Evolutionary conservation across 148 eudicot species (phyloP).

Genomic region (Polygonum aviculare): DNA sequence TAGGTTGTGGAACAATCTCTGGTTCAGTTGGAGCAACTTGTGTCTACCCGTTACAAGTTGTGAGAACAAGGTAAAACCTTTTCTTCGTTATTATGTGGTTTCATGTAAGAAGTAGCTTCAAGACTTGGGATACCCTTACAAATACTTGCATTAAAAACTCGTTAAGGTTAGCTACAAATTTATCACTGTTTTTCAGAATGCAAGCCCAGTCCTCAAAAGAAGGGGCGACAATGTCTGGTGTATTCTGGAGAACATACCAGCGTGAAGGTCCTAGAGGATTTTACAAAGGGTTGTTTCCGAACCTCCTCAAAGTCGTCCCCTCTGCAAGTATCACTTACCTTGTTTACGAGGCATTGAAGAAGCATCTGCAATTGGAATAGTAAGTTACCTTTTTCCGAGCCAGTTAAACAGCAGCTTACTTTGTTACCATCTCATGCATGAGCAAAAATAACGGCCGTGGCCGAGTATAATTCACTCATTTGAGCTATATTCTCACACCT

Average conservation of each 20-base stretch:
- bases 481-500: constrained; percentile 13
- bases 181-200: constrained; percentile 47
- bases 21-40: constrained; percentile 96
- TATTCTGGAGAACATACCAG: constrained; percentile 52
- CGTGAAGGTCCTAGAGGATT: constrained; percentile 72
- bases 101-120: too few species aligned
- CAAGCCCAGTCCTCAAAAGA: constrained; percentile 59
- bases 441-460: constrained; percentile 15
- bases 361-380: constrained; percentile 62
- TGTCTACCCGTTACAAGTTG: constrained; percentile 93
- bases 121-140: too few species aligned
- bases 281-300: constrained; percentile 93
- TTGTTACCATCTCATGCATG: constrained; percentile 19
- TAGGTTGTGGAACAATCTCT: constrained; percentile 88
- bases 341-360: constrained; percentile 85
- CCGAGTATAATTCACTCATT: constrained; percentile 24
- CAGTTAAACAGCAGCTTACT: background rate
- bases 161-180: background rate
- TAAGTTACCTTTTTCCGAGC: constrained; percentile 11
- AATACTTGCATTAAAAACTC: background rate
- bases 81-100: background rate
- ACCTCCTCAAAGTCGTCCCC: constrained; percentile 90
- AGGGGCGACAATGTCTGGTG: constrained; percentile 75
- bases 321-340: constrained; percentile 90
- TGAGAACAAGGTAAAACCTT: constrained; percentile 73